Evolutionary conservation across 345 rosid genomes (phyloP), one percentile per base, ranked within the genome.

Genomic region (Syzygium grande): DNA sequence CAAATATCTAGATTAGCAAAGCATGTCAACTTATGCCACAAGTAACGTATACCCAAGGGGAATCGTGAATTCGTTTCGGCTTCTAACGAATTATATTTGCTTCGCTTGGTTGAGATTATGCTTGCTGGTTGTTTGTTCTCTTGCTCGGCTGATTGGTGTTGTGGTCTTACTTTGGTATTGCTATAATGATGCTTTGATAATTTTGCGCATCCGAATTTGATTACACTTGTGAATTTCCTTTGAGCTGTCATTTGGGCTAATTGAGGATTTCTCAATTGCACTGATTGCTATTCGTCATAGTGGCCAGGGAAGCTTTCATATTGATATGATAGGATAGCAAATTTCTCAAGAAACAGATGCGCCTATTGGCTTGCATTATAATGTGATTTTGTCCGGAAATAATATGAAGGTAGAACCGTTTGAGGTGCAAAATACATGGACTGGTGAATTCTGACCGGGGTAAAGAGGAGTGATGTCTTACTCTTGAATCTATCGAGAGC

Each of bases 231-330:
- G 90, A 84, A 87, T 56, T 61, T 85, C 92, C 86, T 94, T 97
- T 77, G 94, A 93, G 68, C 88, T 95, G 41, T 98, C 97, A 12
- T 94, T 97, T 90, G 98, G 98, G 86, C 91, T 96, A 11, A 86
- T 87, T 59, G 93, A 93, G 90, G 98, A 92, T 88, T 96, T 98
- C 84, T 96, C 98, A 19, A 85, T 95, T 85, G 92, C 99, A 46
- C 46, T 94, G 51, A 92, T 97, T 84, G 98, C 97, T 87, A 86
- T 93, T 90, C 96, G 95, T 87, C 89, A 92, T 93, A 93, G 91
- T 84, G 88, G 85, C 46, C 85, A 80, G 38, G 86, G 87, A 85
- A 93, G 93, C 91, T 38, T 38, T 38, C 41, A 38, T 38, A 38
- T 38, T 38, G 41, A 38, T 38, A 38, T 38, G 41, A 38, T 38